Conservation (phyloP, 495 filamentous ascomycete genomes). For the Polyplosphaeria fusca region DNA sequence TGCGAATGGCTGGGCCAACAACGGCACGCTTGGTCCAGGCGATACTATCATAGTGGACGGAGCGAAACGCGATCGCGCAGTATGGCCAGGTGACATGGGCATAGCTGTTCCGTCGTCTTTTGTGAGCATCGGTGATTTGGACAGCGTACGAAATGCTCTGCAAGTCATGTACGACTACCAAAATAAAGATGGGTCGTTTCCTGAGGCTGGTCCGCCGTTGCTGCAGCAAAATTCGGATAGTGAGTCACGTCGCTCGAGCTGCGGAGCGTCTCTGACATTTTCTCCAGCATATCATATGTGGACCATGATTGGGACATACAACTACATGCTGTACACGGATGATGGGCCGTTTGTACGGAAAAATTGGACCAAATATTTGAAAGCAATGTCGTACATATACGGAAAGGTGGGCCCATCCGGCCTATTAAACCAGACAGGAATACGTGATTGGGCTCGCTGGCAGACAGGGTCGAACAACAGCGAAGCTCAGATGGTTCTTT, state of each 20-base stretch:
- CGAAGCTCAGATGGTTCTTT: constrained; percentile 58
- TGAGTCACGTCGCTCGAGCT: neutral
- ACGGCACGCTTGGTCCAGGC: constrained; percentile 42
- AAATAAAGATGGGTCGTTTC: constrained; percentile 38
- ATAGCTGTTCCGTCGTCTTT: constrained; percentile 56
- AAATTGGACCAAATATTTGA: constrained; percentile 52
- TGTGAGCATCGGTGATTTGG: constrained; percentile 58
- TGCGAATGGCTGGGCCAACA: constrained; percentile 53
- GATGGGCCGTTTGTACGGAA: constrained; percentile 50
- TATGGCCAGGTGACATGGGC: constrained; percentile 53
- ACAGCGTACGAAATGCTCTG: constrained; percentile 60
- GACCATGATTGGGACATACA: constrained; percentile 61
- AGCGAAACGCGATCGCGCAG: constrained; percentile 28
- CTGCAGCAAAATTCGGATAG: constrained; percentile 55
- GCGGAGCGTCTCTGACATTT: neutral
- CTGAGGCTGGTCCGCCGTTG: constrained; percentile 58
- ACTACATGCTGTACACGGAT: constrained; percentile 58
- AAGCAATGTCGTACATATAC: constrained; percentile 55
- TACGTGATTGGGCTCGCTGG: constrained; percentile 58
- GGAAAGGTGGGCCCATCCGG: constrained; percentile 51
- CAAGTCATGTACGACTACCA: constrained; percentile 58
- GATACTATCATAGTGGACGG: constrained; percentile 32
- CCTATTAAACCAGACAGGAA: constrained; percentile 55
- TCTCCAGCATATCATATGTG: constrained; percentile 57
- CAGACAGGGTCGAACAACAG: constrained; percentile 52